Base-by-base conservation (phyloP, 768 basidiomycete genomes). In the Termitomyces sp. region DNA sequence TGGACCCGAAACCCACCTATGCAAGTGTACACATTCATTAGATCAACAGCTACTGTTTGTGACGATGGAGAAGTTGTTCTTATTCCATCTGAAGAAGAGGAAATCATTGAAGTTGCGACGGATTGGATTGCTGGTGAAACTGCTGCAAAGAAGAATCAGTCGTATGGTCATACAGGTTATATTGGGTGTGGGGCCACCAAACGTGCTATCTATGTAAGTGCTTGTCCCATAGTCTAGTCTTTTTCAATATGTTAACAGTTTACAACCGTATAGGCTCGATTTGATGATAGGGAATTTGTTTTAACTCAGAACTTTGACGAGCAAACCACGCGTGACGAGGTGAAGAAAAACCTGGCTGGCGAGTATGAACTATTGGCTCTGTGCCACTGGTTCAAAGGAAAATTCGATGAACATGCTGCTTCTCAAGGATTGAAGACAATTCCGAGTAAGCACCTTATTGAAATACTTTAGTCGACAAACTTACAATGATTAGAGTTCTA, bases 401-500 rank as follows among this genome's bases (percentile, higher is more conserved):
- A 63, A 47, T 71, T 70, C 41, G 36, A 41, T 18, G 41, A 40
- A 54, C 57, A 58, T 46, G 41, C 28, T 41, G 32, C 6, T 10
- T 16, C n/a, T 32, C n/a, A n/a, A n/a, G n/a, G n/a, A n/a, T n/a
- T n/a, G n/a, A 41, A 6, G n/a, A 41, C 18, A 41, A 2, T n/a
- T 41, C n/a, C 41, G 2, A 43, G 41, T 43, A 18, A 41, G 40
- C 18, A 41, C 40, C 8, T 41, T 16, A 41, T 18, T 41, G 18
- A n/a, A n/a, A n/a, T 5, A 36, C 35, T 36, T 14, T 23, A 23
- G 23, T 23, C 23, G 1, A 23, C 23, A 33, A 16, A 0, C 26
- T 1, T 52, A 18, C 38, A 38, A 40, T 23, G 3, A 36, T 33
- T 14, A 71, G 71, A 56, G 18, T 72, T 72, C 57, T 67, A 68